phyloP scores from a whole-genome alignment of 305 asterid genomes.

The Rubia tinctorum region DNA sequence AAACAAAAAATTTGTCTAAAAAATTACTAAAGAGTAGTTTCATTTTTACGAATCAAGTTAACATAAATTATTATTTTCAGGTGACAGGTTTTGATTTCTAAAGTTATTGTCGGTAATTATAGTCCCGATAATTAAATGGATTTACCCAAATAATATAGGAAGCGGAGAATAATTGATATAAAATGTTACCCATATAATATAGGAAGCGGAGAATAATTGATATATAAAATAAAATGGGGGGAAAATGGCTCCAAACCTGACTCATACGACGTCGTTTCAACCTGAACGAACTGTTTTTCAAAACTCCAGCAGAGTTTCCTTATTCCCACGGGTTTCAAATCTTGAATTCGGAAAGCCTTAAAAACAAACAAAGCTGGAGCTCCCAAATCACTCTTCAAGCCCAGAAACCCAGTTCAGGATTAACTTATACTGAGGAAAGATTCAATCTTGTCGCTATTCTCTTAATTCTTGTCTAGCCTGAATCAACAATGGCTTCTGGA shows the following conservation, averaged over 20 bases:
- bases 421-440: background rate
- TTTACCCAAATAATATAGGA: too few relatives aligned
- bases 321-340: constrained; percentile 1
- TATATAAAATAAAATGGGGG: too few relatives aligned
- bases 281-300: background rate
- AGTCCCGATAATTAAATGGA: too few relatives aligned
- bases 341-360: background rate
- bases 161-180: too few relatives aligned
- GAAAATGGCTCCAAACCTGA: background rate
- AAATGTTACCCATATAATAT: too few relatives aligned
- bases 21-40: too few relatives aligned
- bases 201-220: background rate
- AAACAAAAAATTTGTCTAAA: too few relatives aligned
- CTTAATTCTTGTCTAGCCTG: background rate
- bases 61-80: too few relatives aligned
- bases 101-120: too few relatives aligned
- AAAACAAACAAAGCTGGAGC: background rate
- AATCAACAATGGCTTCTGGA: background rate
- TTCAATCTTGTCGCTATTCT: background rate
- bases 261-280: background rate
- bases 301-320: background rate
- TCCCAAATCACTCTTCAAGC: background rate
- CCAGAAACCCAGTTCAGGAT: background rate
- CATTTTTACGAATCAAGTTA: too few relatives aligned
- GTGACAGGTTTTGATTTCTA: too few relatives aligned